Conservation (phyloP, 1,139 yeast species). For the Candida sojae region DNA sequence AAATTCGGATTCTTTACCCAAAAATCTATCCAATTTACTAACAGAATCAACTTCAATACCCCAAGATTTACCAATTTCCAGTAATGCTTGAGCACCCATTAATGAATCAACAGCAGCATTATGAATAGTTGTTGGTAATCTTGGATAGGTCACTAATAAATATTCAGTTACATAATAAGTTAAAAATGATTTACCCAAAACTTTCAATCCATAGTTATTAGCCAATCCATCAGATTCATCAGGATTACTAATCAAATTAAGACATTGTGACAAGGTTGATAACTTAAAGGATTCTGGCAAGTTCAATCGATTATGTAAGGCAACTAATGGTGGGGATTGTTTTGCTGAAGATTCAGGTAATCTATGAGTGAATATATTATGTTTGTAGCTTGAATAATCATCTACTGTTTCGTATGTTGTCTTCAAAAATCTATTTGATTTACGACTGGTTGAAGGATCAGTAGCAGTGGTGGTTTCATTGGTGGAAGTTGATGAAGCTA, state of each 20-base stretch:
- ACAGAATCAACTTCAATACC: conserved; percentile 80
- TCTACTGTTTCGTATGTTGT: conserved; percentile 33
- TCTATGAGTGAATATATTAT: conserved; percentile 47
- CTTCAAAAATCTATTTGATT: conserved; percentile 19
- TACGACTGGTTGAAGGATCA: background rate
- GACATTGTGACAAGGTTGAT: conserved; percentile 77
- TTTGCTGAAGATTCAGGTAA: conserved; percentile 51
- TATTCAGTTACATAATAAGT: conserved; percentile 77
- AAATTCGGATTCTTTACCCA: conserved; percentile 69
- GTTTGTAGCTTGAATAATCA: conserved; percentile 45
- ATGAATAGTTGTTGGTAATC: conserved; percentile 81
- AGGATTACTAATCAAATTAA: conserved; percentile 45
- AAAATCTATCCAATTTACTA: conserved; percentile 63
- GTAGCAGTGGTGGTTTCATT: background rate
- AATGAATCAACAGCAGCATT: conserved; percentile 74
- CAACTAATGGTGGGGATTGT: conserved; percentile 64
- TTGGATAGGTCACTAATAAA: conserved; percentile 75
- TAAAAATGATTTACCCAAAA: conserved; percentile 77
- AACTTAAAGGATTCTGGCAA: conserved; percentile 58
- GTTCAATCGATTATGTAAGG: conserved; percentile 78
- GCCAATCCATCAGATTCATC: conserved; percentile 46
- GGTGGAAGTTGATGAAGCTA: background rate
- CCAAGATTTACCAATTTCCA: conserved; percentile 73
- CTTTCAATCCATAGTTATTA: conserved; percentile 78
- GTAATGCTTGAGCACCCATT: conserved; percentile 64